These are phyloP conservation scores for Phlegmacium glaucopus DNA, from an alignment of 768 basidiomycete genomes.

Conservation along the genomic window DNA sequence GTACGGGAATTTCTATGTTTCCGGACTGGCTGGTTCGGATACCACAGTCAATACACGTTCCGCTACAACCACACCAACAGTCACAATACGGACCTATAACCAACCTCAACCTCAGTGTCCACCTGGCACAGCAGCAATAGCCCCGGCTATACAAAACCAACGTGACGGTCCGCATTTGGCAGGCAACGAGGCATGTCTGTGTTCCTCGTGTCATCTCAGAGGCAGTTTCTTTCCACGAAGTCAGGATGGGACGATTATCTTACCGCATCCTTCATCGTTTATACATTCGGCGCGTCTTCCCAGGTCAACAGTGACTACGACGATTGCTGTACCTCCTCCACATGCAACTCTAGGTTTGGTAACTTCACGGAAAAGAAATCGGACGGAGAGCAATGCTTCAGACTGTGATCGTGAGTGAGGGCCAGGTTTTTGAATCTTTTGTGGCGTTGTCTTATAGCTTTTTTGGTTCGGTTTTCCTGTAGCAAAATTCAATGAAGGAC, in stretches of 20 bases:
- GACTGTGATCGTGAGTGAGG: no score
- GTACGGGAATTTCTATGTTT: slow-evolving; percentile 3
- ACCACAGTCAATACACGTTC: no score
- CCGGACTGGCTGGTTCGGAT: slow-evolving; percentile 5
- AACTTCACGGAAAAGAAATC: neutral
- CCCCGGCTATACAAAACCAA: neutral
- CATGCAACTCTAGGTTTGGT: neutral
- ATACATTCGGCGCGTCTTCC: neutral
- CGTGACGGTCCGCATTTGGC: slow-evolving; percentile 4
- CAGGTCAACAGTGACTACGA: no score
- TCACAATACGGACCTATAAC: neutral
- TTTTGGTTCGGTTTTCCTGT: neutral
- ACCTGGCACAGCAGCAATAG: slow-evolving; percentile 3
- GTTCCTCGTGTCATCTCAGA: slow-evolving; percentile 20
- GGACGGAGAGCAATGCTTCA: no score
- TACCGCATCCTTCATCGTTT: slow-evolving; percentile 14
- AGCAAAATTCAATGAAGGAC: neutral
- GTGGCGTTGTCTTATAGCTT: no score
- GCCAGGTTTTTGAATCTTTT: no score
- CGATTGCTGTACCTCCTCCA: neutral
- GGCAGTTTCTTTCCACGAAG: slow-evolving; percentile 19
- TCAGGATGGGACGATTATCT: slow-evolving; percentile 21
- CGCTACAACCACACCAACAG: no score
- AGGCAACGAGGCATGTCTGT: slow-evolving; percentile 12
- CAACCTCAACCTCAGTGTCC: neutral